Evolutionary conservation across 2,329 filamentous ascomycete genomes (phyloP).

Genomic region (Celoporthe dispersa): DNA sequence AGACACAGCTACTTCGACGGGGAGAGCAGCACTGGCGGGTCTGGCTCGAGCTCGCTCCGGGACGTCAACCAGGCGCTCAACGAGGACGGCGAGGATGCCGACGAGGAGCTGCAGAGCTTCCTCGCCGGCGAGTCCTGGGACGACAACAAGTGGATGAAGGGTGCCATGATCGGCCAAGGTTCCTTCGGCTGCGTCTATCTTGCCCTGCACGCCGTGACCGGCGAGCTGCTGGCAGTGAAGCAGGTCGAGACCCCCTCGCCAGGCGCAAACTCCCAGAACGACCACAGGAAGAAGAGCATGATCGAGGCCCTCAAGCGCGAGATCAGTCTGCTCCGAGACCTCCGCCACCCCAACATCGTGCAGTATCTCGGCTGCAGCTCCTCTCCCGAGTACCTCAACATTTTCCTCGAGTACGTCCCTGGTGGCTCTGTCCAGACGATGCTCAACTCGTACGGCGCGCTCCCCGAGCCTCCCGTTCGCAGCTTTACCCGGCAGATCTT

Average conservation of each 20-base stretch:
- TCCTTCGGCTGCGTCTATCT: constrained; percentile 97
- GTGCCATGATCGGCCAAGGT: constrained; percentile 92
- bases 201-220: constrained; percentile 92
- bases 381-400: constrained; percentile 90
- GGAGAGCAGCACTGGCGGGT: constrained; percentile 62
- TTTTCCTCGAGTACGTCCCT: constrained; percentile 99
- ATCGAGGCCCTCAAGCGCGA: constrained; percentile 96
- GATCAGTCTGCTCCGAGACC: constrained; percentile 89
- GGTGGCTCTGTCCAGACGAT: constrained; percentile 97
- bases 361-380: constrained; percentile 96
- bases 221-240: constrained; percentile 97
- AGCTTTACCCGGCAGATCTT: constrained; percentile 98
- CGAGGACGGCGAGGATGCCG: constrained; percentile 88
- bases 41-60: constrained; percentile 73
- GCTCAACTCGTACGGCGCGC: constrained; percentile 96
- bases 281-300: constrained; percentile 96
- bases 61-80: constrained; percentile 84
- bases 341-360: constrained; percentile 96
- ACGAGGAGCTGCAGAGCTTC: constrained; percentile 89
- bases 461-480: constrained; percentile 89
- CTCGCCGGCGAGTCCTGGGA: constrained; percentile 92
- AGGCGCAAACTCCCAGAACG: constrained; percentile 77
- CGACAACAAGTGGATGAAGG: constrained; percentile 99
- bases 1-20: constrained; percentile 87
- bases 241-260: constrained; percentile 90